These are phyloP conservation scores for Aplosporella prunicola DNA, from an alignment of 2,329 filamentous ascomycete genomes.

Conservation along the genomic window DNA sequence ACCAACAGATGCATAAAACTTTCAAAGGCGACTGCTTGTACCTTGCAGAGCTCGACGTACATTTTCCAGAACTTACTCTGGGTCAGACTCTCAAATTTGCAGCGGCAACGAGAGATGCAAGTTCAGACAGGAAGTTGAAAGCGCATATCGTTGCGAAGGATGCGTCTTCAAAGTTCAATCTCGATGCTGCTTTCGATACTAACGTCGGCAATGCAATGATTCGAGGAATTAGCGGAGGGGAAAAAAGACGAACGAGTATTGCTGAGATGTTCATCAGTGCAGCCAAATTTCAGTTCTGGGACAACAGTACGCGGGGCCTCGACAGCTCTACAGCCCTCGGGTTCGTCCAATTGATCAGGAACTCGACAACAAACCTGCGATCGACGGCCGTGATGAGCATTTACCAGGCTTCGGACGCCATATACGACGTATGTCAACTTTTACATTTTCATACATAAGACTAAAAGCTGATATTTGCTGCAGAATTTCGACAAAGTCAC, in stretches of 20 bases:
- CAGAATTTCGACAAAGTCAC: constrained; percentile 69
- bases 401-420: constrained; percentile 41
- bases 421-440: constrained; percentile 52
- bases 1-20: constrained; percentile 35
- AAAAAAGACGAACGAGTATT: constrained; percentile 53
- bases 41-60: constrained; percentile 40
- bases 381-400: constrained; percentile 48
- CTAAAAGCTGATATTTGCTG: no score
- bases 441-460: no score
- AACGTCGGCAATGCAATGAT: constrained; percentile 51
- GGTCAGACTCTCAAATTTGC: constrained; percentile 50
- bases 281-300: constrained; percentile 34
- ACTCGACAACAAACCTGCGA: constrained; percentile 41
- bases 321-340: constrained; percentile 44
- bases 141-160: constrained; percentile 27
- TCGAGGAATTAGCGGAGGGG: constrained; percentile 52
- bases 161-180: constrained; percentile 41
- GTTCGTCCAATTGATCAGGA: constrained; percentile 45
- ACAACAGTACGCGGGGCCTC: constrained; percentile 35
- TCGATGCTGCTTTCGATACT: constrained; percentile 47
- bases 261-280: constrained; percentile 42
- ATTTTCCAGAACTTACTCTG: constrained; percentile 50
- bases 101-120: constrained; percentile 39
- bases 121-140: neutral
- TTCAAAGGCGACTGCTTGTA: constrained; percentile 39